Conservation (phyloP, 192 early-diverging fungal genomes). For the Backusella parvicylindrica region DNA sequence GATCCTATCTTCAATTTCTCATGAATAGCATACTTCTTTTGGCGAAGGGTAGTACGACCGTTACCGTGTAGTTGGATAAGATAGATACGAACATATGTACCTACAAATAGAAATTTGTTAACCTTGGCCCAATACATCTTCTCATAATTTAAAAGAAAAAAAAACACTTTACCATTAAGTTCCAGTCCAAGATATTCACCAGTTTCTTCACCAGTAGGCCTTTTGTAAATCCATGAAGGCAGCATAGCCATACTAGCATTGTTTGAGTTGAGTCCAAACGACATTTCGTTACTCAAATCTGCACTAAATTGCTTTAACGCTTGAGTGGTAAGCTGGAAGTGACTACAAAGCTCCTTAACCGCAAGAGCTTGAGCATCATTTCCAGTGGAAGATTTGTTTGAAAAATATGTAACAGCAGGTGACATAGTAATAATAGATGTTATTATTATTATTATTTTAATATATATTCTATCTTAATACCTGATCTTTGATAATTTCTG, state of each 20-base stretch:
- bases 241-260: slow-evolving; percentile 56
- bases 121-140: neutral
- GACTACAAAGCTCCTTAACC: neutral
- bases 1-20: slow-evolving; percentile 40
- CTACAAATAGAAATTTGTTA: neutral
- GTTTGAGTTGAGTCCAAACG: slow-evolving; percentile 45
- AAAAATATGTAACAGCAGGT: neutral
- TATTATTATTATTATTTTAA: no score
- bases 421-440: neutral
- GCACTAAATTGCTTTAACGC: slow-evolving; percentile 51
- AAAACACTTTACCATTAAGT: slow-evolving; percentile 68
- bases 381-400: neutral
- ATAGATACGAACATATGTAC: slow-evolving; percentile 22
- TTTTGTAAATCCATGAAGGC: slow-evolving; percentile 66
- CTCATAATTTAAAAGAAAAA: no score
- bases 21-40: slow-evolving; percentile 55
- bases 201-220: slow-evolving; percentile 70
- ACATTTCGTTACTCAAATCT: slow-evolving; percentile 57
- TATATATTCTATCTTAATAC: no score
- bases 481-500: no score
- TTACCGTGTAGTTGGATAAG: slow-evolving; percentile 48
- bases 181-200: slow-evolving; percentile 82
- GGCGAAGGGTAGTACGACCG: slow-evolving; percentile 47
- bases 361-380: neutral
- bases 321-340: slow-evolving; percentile 53